Evolutionary conservation across 805 yeast genomes (phyloP).

Genomic region (Schwanniomyces vanrijiae): DNA sequence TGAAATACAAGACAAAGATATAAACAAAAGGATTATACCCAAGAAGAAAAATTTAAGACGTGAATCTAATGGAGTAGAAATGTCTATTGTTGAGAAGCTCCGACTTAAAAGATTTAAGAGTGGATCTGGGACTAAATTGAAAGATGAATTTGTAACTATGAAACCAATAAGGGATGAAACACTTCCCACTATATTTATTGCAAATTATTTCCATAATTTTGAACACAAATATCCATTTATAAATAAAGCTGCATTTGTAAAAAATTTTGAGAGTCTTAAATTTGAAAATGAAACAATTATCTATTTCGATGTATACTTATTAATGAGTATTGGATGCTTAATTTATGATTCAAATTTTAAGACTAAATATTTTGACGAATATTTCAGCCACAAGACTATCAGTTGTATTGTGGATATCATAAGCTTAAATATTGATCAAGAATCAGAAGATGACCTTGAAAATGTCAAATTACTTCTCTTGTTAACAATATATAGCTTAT

Average conservation of each 20-base stretch:
- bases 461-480: constrained; percentile 31
- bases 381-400: constrained; percentile 32
- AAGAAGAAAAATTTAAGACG: constrained; percentile 2
- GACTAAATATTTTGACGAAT: constrained; percentile 19
- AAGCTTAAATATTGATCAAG: constrained; percentile 22
- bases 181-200: constrained; percentile 31
- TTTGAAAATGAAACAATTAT: constrained; percentile 37
- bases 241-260: constrained; percentile 18
- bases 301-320: constrained; percentile 35
- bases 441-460: constrained; percentile 22
- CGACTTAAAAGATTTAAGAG: neutral
- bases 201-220: constrained; percentile 38
- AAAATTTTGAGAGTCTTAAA: constrained; percentile 23
- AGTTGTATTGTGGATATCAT: constrained; percentile 34
- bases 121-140: constrained; percentile 6
- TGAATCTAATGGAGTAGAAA: neutral
- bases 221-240: constrained; percentile 37
- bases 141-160: constrained; percentile 38
- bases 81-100: neutral
- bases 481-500: constrained; percentile 30
- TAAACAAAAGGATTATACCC: neutral
- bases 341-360: constrained; percentile 29
- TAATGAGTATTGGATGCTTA: constrained; percentile 40
- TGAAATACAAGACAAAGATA: neutral
- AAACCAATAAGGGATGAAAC: constrained; percentile 26